Evolutionary conservation across 108 stramenopile species (phyloP).

Genomic region (Halocafeteria seosinensis): DNA sequence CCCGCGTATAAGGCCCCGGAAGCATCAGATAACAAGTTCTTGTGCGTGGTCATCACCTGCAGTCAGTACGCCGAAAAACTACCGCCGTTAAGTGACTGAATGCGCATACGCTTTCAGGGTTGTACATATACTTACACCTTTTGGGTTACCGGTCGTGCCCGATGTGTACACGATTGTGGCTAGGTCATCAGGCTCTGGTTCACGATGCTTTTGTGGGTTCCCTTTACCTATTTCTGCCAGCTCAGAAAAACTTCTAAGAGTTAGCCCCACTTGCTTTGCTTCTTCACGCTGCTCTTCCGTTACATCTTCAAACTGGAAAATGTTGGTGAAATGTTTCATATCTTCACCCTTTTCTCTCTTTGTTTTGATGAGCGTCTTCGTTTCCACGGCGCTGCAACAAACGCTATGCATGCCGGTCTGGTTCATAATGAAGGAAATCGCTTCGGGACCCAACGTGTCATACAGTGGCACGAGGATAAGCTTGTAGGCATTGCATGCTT

Average conservation of each 20-base stretch:
- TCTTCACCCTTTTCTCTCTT: not conserved
- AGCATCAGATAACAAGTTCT: slow-evolving; percentile 56
- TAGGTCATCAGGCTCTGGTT: slow-evolving; percentile 47
- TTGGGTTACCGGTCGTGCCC: slow-evolving; percentile 73
- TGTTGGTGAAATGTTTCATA: not conserved
- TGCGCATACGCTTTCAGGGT: too few species aligned
- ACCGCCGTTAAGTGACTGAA: slow-evolving; percentile 49
- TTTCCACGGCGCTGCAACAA: not conserved
- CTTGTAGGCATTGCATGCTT: slow-evolving; percentile 53
- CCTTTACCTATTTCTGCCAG: not conserved
- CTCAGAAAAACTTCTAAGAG: not conserved
- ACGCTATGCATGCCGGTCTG: slow-evolving; percentile 16
- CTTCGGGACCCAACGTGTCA: slow-evolving; percentile 29
- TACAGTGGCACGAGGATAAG: slow-evolving; percentile 66
- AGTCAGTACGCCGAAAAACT: slow-evolving; percentile 40
- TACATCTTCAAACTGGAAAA: slow-evolving; percentile 1
- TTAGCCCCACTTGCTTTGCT: not conserved
- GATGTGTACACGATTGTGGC: slow-evolving; percentile 93
- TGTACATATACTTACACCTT: slow-evolving; percentile 82
- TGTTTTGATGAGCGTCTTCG: not conserved
- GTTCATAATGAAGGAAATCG: slow-evolving; percentile 17
- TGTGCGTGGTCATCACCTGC: slow-evolving; percentile 58
- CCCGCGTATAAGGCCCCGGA: slow-evolving; percentile 9
- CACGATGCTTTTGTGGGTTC: not conserved
- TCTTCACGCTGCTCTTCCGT: not conserved